Percentiles rank a stretch among this genome's conserved stretches.
Evolutionary conservation across 306 rosid species (phyloP).

Genomic region (Rosa rugosa): DNA sequence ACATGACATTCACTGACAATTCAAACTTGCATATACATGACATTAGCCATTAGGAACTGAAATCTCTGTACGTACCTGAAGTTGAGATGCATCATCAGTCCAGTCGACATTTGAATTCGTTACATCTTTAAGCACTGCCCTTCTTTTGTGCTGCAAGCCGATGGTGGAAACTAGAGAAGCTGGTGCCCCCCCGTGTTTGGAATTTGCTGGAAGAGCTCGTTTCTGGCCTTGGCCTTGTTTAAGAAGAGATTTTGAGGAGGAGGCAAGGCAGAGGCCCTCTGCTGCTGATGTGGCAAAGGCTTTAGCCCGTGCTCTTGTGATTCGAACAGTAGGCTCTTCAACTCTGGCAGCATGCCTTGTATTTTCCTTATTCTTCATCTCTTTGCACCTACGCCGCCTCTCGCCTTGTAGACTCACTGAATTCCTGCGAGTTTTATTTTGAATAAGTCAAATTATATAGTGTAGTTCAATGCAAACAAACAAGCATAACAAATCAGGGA

Average conservation of each 20-base stretch:
- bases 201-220: slow-evolving; percentile 29
- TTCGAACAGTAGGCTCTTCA: slow-evolving; percentile 50
- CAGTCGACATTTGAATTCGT: slow-evolving; percentile 35
- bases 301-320: slow-evolving; percentile 82
- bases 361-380: slow-evolving; percentile 50
- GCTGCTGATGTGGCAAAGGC: slow-evolving; percentile 45
- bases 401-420: slow-evolving; percentile 41
- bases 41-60: neutral
- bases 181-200: slow-evolving; percentile 50
- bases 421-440: slow-evolving; percentile 26
- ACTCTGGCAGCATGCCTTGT: slow-evolving; percentile 42
- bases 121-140: slow-evolving; percentile 69
- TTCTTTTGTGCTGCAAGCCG: slow-evolving; percentile 57
- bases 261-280: slow-evolving; percentile 28
- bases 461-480: neutral
- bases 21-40: slow-evolving; percentile 1
- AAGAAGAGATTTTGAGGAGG: slow-evolving; percentile 43
- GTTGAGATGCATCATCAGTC: slow-evolving; percentile 28
- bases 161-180: slow-evolving; percentile 31
- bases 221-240: slow-evolving; percentile 50
- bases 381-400: slow-evolving; percentile 15
- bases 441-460: slow-evolving; percentile 7
- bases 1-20: slow-evolving; percentile 1
- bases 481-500: neutral
- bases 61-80: slow-evolving; percentile 42